Evolutionary conservation across 2,329 filamentous ascomycete species (phyloP), one percentile per base, ranked within the genome.

Genomic region (Colletotrichum cereale): DNA sequence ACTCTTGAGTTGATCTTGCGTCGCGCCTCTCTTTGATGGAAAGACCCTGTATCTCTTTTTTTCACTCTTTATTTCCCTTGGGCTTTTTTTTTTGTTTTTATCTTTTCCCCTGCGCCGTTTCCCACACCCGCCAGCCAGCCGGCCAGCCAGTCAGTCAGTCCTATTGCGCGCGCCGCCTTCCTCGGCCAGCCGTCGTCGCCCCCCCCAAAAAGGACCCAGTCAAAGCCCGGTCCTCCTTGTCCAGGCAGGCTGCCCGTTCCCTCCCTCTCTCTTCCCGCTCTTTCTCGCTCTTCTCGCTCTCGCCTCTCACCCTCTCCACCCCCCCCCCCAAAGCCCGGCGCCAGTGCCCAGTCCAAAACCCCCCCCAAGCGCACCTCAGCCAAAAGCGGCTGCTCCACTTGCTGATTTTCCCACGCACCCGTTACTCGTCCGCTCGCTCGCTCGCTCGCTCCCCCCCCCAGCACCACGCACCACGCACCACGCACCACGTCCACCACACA

Each of bases 401-500:
- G 38, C 68, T 68, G 65, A 68, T 71, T 71, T 71, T 64, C 53
- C 52, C 65, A 63, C 50, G 52, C 48, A 62, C 52, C 68, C 53
- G 65, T 65, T 53, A 68, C 68, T 68, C 68, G 68, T 57, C 34
- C 62, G 50, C 38, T 62, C 68, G 50, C 66, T 71, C 68, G 58
- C 40, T 61, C 44, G 21, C 8, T n/a, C 42, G 21, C 10, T 24
- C 21, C 44, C 44, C 58, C 68, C 63, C 57, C 57, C 44, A 66
- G 55, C 55, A 63, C 40, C 29, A 40, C 16, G 47, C 61, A 63
- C 61, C 44, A 38, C 34, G 47, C 34, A 84, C 83, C 62, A 66
- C 50, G 38, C 61, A 70, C 52, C 69, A 66, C 55, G 50, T 81
- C 79, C 81, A 82, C 80, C 58, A 47, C 48, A 66, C 50, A 62